phyloP scores from a whole-genome alignment of 1,284 basidiomycete species.

The Farysia itapuensis region DNA sequence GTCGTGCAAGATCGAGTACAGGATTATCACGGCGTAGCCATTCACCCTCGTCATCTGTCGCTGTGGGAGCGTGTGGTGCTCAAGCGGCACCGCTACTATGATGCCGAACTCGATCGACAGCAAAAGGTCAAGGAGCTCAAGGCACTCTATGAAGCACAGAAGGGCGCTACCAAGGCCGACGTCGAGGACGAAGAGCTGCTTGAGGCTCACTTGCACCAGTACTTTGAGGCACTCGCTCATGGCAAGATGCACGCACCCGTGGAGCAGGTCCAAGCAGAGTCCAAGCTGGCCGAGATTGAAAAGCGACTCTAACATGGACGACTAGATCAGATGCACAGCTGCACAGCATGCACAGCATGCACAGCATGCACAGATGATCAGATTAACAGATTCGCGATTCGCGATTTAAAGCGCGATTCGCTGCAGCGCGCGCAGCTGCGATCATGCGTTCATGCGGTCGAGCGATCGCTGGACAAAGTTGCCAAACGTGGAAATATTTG shows the following conservation, averaged over 20 bases:
- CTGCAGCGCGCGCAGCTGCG: no score
- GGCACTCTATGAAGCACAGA: slow-evolving; percentile 59
- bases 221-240: slow-evolving; percentile 47
- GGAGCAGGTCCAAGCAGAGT: slow-evolving; percentile 12
- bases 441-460: no score
- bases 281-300: slow-evolving; percentile 52
- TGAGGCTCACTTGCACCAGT: slow-evolving; percentile 41
- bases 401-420: no score
- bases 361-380: no score
- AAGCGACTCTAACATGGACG: slow-evolving; percentile 7
- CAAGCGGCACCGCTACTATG: slow-evolving; percentile 64
- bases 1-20: slow-evolving; percentile 63
- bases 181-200: slow-evolving; percentile 32
- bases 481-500: no score
- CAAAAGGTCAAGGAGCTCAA: slow-evolving; percentile 64
- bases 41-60: slow-evolving; percentile 65
- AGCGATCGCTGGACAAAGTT: no score
- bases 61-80: slow-evolving; percentile 63
- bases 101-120: slow-evolving; percentile 64
- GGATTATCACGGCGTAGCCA: slow-evolving; percentile 66
- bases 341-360: no score
- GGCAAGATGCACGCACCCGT: background rate
- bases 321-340: no score
- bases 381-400: no score
- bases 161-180: slow-evolving; percentile 9